Conservation (phyloP, 1,139 yeast species). For the Geotrichum histeridarum region DNA sequence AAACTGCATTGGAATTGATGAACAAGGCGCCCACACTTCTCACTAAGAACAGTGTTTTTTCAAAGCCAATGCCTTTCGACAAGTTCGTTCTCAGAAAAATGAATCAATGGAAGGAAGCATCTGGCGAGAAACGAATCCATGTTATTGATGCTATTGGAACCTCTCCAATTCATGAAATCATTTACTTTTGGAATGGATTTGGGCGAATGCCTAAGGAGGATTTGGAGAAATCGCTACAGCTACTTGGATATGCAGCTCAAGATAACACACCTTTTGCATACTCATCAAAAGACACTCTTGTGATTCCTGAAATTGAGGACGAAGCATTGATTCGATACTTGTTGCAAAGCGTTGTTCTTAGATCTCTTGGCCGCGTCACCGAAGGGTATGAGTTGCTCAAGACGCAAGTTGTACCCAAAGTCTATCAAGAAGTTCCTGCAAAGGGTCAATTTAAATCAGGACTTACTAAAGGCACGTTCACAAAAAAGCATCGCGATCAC, state of each 20-base stretch:
- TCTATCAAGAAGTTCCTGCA: slow-evolving; percentile 28
- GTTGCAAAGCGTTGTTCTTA: slow-evolving; percentile 56
- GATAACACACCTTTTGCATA: slow-evolving; percentile 28
- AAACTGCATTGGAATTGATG: slow-evolving; percentile 57
- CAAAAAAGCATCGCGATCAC: slow-evolving; percentile 47
- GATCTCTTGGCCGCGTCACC: slow-evolving; percentile 57
- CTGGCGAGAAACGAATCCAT: slow-evolving; percentile 42
- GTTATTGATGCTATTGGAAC: slow-evolving; percentile 77
- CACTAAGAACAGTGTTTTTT: slow-evolving; percentile 65
- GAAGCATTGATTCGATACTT: slow-evolving; percentile 67
- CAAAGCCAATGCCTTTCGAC: slow-evolving; percentile 87
- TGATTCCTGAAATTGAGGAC: slow-evolving; percentile 46
- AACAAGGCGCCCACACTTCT: slow-evolving; percentile 61
- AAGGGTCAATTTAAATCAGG: slow-evolving; percentile 29
- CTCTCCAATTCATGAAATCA: slow-evolving; percentile 77
- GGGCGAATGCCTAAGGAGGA: slow-evolving; percentile 69
- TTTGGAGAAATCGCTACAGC: slow-evolving; percentile 49
- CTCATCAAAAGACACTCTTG: slow-evolving; percentile 1
- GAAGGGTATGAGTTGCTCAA: slow-evolving; percentile 63
- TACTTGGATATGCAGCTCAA: slow-evolving; percentile 47
- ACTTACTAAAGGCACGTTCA: slow-evolving; percentile 33
- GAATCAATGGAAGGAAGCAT: slow-evolving; percentile 50
- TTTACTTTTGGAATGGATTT: slow-evolving; percentile 91
- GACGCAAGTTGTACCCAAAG: slow-evolving; percentile 46
- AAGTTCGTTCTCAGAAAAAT: slow-evolving; percentile 71